Evolutionary conservation across 495 filamentous ascomycete species (phyloP), one percentile per base, ranked within the genome.

Genomic region (Cercophora sp.): DNA sequence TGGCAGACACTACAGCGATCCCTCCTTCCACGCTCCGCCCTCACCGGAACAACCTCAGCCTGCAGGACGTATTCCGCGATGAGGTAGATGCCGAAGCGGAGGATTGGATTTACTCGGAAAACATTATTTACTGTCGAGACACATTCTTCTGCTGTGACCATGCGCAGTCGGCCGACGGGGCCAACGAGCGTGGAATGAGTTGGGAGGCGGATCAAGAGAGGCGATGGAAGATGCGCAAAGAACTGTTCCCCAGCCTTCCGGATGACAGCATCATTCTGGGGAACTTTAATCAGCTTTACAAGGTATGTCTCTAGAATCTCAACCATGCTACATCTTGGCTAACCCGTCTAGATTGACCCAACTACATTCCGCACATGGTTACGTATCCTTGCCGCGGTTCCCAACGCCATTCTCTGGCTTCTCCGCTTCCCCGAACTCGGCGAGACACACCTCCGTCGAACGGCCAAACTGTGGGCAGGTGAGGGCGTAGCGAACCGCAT

Each of bases 121-220:
- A 96, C 61, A 87, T 99, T 54, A 87, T 97, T 39, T 97, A 87
- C 68, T 89, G 88, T 20, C 82, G 85, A n/a, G 86, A 96, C 58
- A 96, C 91, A 0, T 99, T 99, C 70, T 99, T 99, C 71, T 99
- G 93, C 68, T 97, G 94, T 64, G 93, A 99, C 57, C 93, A 99
- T 63, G 82, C 86, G 35, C 94, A 99, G 66, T 96, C 90, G 52
- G 89, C 89, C 2, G 91, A 91, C 16, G 89, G 88, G 8, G 74
- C 82, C 1, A 70, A 79, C 49, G 87, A 88, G 43, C 69, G 68
- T 42, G 74, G 70, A 41, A 63, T 89, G 34, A 79, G 77, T 8
- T 99, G 93, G 93, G 85, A 87, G 29, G 85, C 91, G 29, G 93
- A 99, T 66, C 87, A 91, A 69, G 70, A 70, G 45, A 77, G 86